Conservation (phyloP, 441 rosid species). For the Cnidoscolus chayamansa region DNA sequence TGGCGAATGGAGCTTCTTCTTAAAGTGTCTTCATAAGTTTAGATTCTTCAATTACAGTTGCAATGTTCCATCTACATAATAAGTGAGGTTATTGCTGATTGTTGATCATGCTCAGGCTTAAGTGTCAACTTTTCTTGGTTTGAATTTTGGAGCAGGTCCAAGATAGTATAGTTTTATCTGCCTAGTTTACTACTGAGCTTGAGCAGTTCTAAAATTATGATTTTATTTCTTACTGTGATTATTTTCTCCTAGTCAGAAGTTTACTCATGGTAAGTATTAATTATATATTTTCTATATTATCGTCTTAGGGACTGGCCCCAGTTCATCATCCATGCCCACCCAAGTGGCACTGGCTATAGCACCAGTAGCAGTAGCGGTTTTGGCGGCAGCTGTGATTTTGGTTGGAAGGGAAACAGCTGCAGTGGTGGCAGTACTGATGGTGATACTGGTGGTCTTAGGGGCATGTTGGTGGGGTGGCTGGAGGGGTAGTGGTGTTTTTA, state of each 20-base stretch:
- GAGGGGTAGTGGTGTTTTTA: constrained; percentile 69
- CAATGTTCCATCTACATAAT: background rate
- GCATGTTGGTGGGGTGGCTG: constrained; percentile 76
- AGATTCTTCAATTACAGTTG: background rate
- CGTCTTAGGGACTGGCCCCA: constrained; percentile 87
- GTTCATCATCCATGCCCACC: constrained; percentile 73
- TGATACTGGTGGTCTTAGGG: constrained; percentile 74
- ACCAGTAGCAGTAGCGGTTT: constrained; percentile 65
- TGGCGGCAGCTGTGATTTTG: constrained; percentile 72
- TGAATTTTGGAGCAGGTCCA: constrained; percentile 11
- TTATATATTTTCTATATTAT: constrained; percentile 49
- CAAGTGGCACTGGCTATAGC: constrained; percentile 77
- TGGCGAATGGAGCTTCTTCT: constrained; percentile 7
- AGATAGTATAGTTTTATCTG: background rate
- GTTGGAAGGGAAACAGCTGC: constrained; percentile 58
- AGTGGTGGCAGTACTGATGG: constrained; percentile 58
- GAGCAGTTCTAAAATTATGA: constrained; percentile 3
- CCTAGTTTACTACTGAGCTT: constrained; percentile 7
- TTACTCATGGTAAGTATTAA: constrained; percentile 26
- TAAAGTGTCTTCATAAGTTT: background rate
- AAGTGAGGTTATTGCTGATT: background rate
- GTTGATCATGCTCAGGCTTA: background rate
- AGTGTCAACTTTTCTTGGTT: constrained; percentile 2
- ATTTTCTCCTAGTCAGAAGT: constrained; percentile 8
- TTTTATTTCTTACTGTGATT: constrained; percentile 6